Evolutionary conservation across 495 filamentous ascomycete genomes (phyloP).

Genomic region (Penicillium pulvis): DNA sequence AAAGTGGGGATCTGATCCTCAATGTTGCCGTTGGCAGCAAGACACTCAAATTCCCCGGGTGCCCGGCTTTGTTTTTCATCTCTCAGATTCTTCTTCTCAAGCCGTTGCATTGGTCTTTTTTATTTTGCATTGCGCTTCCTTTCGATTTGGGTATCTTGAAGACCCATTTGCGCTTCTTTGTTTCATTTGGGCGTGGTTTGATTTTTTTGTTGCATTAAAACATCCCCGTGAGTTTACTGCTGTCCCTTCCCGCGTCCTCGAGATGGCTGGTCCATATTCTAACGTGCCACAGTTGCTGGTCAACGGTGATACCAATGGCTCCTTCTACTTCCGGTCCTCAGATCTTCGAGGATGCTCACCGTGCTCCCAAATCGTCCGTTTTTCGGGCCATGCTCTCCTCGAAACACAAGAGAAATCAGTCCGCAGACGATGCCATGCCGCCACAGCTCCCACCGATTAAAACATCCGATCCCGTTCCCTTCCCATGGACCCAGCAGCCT

Average conservation of each 20-base stretch:
- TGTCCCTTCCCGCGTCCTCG: constrained; percentile 26
- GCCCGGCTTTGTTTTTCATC: constrained; percentile 29
- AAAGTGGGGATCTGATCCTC: constrained; percentile 32
- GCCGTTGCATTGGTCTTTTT: constrained; percentile 25
- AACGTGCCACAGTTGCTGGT: constrained; percentile 32
- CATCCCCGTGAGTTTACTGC: constrained; percentile 29
- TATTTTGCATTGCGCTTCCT: constrained; percentile 12
- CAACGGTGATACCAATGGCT: constrained; percentile 44
- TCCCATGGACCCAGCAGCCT: constrained; percentile 32
- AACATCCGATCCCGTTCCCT: constrained; percentile 20
- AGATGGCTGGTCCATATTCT: constrained; percentile 9
- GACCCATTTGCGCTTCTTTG: constrained; percentile 9
- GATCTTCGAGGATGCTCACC: constrained; percentile 49
- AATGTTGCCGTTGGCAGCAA: constrained; percentile 34
- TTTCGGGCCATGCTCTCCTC: constrained; percentile 49
- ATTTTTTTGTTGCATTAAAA: constrained; percentile 15
- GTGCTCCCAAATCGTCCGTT: constrained; percentile 43
- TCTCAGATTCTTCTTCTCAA: constrained; percentile 12
- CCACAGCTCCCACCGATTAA: constrained; percentile 19
- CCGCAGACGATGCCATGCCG: constrained; percentile 39
- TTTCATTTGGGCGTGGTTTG: constrained; percentile 9
- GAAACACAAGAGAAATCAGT: constrained; percentile 45
- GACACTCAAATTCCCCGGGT: constrained; percentile 39
- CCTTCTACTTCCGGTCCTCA: constrained; percentile 37
- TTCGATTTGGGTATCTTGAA: constrained; percentile 2